Evolutionary conservation across 345 rosid species (phyloP).

Genomic region (Salix dunnii): DNA sequence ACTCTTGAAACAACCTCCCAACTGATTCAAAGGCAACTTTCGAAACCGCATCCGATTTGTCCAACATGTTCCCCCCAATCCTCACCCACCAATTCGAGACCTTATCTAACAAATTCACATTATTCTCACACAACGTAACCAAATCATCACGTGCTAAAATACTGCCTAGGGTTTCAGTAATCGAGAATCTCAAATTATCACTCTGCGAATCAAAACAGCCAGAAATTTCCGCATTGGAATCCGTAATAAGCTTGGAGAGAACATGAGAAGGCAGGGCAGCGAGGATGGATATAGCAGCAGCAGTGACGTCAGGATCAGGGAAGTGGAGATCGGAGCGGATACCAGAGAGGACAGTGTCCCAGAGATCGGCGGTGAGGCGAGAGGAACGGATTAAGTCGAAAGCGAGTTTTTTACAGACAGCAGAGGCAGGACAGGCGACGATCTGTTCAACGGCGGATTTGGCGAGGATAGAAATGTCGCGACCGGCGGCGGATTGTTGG

Average conservation of each 20-base stretch:
- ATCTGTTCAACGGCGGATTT: constrained; percentile 94
- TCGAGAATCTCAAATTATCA: constrained; percentile 73
- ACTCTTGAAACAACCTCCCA: constrained; percentile 84
- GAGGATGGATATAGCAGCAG: constrained; percentile 83
- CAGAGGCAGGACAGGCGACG: constrained; percentile 86
- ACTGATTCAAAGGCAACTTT: constrained; percentile 97
- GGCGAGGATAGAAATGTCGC: constrained; percentile 83
- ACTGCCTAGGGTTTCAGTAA: constrained; percentile 87
- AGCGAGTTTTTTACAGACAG: constrained; percentile 94
- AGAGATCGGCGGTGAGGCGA: constrained; percentile 86
- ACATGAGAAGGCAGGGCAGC: constrained; percentile 82
- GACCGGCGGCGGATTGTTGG: constrained; percentile 95
- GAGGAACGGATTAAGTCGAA: constrained; percentile 96
- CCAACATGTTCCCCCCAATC: constrained; percentile 83
- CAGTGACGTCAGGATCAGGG: constrained; percentile 92
- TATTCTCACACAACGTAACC: constrained; percentile 81
- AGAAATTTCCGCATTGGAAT: constrained; percentile 66
- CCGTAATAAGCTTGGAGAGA: constrained; percentile 74
- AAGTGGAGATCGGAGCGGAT: constrained; percentile 82
- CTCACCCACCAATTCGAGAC: constrained; percentile 86
- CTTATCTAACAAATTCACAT: constrained; percentile 72
- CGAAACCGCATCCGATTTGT: constrained; percentile 72
- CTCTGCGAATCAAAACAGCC: constrained; percentile 72
- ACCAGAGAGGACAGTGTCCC: constrained; percentile 85
- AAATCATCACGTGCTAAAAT: constrained; percentile 88